Percentiles rank a stretch among this genome's conserved stretches.
These are phyloP conservation scores for Rasamsonia emersonii DNA, from an alignment of 2,329 filamentous ascomycete species.

Conservation along the genomic window DNA sequence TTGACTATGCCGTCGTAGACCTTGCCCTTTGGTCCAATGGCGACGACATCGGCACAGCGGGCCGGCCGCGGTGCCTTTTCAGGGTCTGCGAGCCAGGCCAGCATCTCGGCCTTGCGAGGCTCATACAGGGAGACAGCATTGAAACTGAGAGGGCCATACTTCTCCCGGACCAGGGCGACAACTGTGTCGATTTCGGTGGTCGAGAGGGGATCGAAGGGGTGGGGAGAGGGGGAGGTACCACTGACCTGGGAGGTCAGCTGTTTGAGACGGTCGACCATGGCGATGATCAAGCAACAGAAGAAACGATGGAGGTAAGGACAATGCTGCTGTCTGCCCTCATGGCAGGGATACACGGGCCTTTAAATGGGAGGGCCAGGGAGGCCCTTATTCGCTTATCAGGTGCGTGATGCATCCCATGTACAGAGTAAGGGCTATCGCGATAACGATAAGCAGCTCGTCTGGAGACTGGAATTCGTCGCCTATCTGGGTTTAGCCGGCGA, in stretches of 20 bases:
- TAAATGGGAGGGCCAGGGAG: background rate
- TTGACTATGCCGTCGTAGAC: slow-evolving; percentile 79
- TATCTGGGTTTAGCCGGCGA: no score
- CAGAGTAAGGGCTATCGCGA: no score
- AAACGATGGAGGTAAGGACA: no score
- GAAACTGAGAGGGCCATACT: slow-evolving; percentile 66
- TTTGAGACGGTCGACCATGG: slow-evolving; percentile 57
- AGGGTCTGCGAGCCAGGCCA: slow-evolving; percentile 64
- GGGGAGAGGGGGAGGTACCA: slow-evolving; percentile 45
- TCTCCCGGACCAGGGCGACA: slow-evolving; percentile 59
- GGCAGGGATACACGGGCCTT: background rate
- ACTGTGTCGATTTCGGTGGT: slow-evolving; percentile 63
- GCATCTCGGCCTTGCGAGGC: slow-evolving; percentile 77
- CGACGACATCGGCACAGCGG: slow-evolving; percentile 73
- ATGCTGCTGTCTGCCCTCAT: no score
- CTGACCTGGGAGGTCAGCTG: slow-evolving; percentile 55
- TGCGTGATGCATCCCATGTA: no score
- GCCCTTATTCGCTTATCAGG: no score
- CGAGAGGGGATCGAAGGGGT: slow-evolving; percentile 73
- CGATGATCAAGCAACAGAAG: no score
- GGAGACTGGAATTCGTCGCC: no score
- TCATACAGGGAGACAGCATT: slow-evolving; percentile 80
- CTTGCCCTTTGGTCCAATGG: slow-evolving; percentile 67
- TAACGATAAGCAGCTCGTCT: no score
- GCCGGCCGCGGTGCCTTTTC: slow-evolving; percentile 53